phyloP scores from a whole-genome alignment of 208 protist genomes.

The Acanthamoeba castellanii region DNA sequence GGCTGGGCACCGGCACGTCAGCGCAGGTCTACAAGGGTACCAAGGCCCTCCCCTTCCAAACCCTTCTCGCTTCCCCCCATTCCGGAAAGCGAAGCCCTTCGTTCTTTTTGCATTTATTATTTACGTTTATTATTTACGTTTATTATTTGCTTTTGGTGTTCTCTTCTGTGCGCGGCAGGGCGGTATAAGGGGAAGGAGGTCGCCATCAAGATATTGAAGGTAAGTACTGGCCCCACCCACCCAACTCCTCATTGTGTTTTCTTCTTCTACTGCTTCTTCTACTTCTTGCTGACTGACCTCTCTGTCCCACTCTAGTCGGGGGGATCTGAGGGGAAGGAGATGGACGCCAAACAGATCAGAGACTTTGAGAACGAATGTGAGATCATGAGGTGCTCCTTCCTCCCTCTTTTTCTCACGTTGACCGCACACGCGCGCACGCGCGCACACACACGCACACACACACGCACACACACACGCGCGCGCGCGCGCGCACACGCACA shows the following conservation, averaged over 20 bases:
- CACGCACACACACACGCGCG: background rate
- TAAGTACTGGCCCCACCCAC: background rate
- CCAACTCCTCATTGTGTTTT: background rate
- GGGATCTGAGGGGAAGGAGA: background rate
- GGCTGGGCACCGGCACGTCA: slow-evolving; percentile 5
- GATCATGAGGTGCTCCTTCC: slow-evolving; percentile 7
- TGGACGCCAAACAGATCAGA: slow-evolving; percentile 24
- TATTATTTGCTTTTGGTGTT: background rate
- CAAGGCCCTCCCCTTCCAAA: background rate
- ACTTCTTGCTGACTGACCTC: background rate
- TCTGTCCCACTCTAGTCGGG: background rate
- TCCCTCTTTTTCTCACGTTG: background rate
- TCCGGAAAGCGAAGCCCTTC: background rate
- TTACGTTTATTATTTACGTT: background rate
- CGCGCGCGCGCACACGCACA: background rate
- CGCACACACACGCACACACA: background rate
- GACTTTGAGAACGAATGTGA: slow-evolving; percentile 65
- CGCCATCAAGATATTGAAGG: slow-evolving; percentile 56
- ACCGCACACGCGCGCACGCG: background rate
- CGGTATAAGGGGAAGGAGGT: slow-evolving; percentile 56
- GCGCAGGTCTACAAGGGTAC: slow-evolving; percentile 57
- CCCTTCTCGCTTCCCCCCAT: no score
- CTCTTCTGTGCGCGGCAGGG: background rate
- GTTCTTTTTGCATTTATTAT: background rate
- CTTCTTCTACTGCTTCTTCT: background rate